Conservation (phyloP, 352 stramenopile species). For the Hyaloperonospora brassicae region DNA sequence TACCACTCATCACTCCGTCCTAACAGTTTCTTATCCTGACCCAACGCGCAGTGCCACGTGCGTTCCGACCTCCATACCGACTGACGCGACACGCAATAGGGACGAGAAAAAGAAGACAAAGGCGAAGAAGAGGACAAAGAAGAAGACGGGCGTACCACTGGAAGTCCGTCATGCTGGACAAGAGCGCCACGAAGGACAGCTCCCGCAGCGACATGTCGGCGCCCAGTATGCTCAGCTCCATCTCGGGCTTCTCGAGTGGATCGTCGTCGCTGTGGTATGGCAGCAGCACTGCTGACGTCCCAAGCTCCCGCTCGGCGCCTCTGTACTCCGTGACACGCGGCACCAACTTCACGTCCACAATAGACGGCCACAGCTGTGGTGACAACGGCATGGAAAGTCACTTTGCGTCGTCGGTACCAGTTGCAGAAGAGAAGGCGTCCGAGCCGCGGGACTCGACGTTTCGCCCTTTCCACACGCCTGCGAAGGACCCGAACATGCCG, state of each 20-base stretch:
- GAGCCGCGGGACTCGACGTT: slow-evolving; percentile 43
- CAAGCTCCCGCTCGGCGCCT: slow-evolving; percentile 29
- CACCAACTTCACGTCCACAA: slow-evolving; percentile 58
- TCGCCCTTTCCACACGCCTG: slow-evolving; percentile 46
- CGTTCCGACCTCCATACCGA: too few species aligned
- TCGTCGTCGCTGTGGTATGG: slow-evolving; percentile 30
- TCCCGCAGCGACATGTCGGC: slow-evolving; percentile 28
- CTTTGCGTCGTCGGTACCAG: slow-evolving; percentile 12
- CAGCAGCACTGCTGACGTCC: slow-evolving; percentile 16
- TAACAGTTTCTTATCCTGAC: too few species aligned
- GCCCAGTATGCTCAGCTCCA: slow-evolving; percentile 30
- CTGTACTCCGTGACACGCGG: slow-evolving; percentile 45
- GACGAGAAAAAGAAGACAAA: too few species aligned
- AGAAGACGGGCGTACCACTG: too few species aligned
- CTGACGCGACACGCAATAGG: too few species aligned
- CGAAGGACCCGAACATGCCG: slow-evolving; percentile 15
- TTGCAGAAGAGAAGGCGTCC: slow-evolving; percentile 15
- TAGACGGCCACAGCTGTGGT: slow-evolving; percentile 9
- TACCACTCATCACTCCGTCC: too few species aligned
- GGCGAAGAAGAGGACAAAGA: too few species aligned
- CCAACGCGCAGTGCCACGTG: too few species aligned
- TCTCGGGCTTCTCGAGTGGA: slow-evolving; percentile 34
- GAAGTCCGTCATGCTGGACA: slow-evolving; percentile 34
- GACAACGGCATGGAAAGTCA: slow-evolving; percentile 2
- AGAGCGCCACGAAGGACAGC: slow-evolving; percentile 42